Evolutionary conservation across 2,329 filamentous ascomycete species (phyloP).

Genomic region (Botrytis fragariae): DNA sequence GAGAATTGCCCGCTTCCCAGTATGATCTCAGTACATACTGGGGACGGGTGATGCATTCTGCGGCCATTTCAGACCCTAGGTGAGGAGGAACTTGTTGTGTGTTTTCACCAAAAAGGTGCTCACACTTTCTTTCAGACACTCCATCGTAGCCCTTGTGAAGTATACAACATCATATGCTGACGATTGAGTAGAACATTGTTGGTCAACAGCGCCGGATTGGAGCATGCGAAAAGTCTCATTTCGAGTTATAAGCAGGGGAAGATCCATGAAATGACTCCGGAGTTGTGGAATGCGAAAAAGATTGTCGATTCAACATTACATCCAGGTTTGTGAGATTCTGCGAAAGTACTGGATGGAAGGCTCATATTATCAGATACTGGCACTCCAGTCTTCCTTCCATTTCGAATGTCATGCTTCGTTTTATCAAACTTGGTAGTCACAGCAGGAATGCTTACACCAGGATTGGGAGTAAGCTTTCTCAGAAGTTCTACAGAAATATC

Average conservation of each 20-base stretch:
- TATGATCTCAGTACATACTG: constrained; percentile 93
- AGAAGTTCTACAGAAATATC: constrained; percentile 3
- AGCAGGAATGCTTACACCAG: constrained; percentile 93
- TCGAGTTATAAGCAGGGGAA: constrained; percentile 84
- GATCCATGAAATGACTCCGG: constrained; percentile 76
- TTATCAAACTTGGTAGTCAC: constrained; percentile 93
- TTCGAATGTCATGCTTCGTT: constrained; percentile 96
- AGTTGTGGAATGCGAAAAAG: constrained; percentile 95
- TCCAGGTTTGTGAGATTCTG: constrained; percentile 61
- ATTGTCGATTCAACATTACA: constrained; percentile 94
- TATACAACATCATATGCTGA: constrained; percentile 27
- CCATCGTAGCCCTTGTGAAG: background rate
- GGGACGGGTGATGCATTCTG: constrained; percentile 88
- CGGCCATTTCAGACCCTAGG: constrained; percentile 92
- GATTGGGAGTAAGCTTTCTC: constrained; percentile 58
- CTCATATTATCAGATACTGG: constrained; percentile 68
- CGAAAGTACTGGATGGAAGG: background rate
- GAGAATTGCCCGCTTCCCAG: constrained; percentile 86
- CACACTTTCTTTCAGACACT: constrained; percentile 22
- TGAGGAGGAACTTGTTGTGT: constrained; percentile 50
- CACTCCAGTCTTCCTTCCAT: constrained; percentile 85
- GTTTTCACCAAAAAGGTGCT: constrained; percentile 31
- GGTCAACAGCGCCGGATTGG: constrained; percentile 72
- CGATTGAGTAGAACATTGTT: constrained; percentile 69
- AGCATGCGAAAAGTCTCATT: constrained; percentile 80